Evolutionary conservation across 192 early-diverging fungal genomes (phyloP), one percentile per base, ranked within the genome.

Genomic region (Entomortierella lignicola): DNA sequence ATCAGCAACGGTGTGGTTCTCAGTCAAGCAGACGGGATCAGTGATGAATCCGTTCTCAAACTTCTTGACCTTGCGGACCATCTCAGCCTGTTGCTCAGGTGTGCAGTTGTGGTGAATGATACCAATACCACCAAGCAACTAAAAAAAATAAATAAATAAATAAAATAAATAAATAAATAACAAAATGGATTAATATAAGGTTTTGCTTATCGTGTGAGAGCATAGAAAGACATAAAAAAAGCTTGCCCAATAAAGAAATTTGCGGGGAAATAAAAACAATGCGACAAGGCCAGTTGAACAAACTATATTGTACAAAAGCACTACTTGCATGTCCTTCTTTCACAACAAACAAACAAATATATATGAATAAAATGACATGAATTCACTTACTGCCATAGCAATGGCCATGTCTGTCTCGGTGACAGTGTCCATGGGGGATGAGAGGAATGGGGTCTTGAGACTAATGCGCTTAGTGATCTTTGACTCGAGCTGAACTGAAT

Each of bases 11-110:
- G 88, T 93, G 85, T 97, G 85, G 57, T 85, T 82, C 31, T 95
- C 94, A 63, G 89, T 89, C 66, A 99, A 83, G 75, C 92, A 93
- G 51, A 96, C 71, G 17, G 98, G 98, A 72, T 99, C 95, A 43
- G 92, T 91, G 82, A 99, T 99, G 81, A 99, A 99, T 13, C 98
- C 98, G 86, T 99, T 99, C 80, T 99, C 98, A 72, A 95, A 99
- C 82, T 91, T 95, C 87, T 95, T 98, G 81, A 99, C 97, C 80
- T 94, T 94, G 71, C 95, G 90, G 41, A 99, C 98, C 98, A 99
- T 99, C 11, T 94, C 93, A 13, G 95, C 95, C 89, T 99, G 98
- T 85, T 97, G 95, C 47, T 94, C 94, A 50, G 96, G 85, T 26
- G 92, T 89, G 84, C 96, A 99, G 89, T 99, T 99, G 91, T 97